Percentiles rank a stretch among this genome's conserved stretches.
These are phyloP conservation scores for Nigrospora sphaerica DNA, from an alignment of 2,329 filamentous ascomycete genomes.

Conservation along the genomic window DNA sequence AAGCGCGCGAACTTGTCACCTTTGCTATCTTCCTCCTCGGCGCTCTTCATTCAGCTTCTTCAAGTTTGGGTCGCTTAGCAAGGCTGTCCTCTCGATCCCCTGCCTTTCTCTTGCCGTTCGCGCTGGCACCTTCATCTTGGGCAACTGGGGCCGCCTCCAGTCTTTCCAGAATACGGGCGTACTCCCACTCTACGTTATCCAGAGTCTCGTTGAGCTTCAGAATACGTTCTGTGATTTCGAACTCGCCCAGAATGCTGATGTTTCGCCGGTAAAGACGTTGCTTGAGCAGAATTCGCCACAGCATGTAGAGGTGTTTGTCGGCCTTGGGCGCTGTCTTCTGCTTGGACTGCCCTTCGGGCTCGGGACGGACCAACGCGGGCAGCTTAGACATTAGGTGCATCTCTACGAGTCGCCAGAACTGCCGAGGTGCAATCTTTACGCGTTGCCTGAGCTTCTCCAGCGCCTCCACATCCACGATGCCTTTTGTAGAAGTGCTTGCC, in stretches of 20 bases:
- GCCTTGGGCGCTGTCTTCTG: constrained; percentile 34
- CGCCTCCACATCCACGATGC: constrained; percentile 49
- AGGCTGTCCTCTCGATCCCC: constrained; percentile 17
- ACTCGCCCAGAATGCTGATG: constrained; percentile 59
- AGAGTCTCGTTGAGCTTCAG: constrained; percentile 67
- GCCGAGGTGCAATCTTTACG: constrained; percentile 68
- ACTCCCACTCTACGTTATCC: constrained; percentile 63
- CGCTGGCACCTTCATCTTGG: background rate
- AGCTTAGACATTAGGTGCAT: constrained; percentile 64
- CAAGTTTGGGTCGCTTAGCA: constrained; percentile 38
- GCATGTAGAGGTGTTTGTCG: constrained; percentile 56
- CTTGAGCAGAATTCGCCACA: constrained; percentile 73
- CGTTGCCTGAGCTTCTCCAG: constrained; percentile 51
- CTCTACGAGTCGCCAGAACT: constrained; percentile 68
- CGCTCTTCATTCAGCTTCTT: constrained; percentile 14
- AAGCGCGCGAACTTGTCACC: too few relatives aligned
- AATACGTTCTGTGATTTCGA: constrained; percentile 61
- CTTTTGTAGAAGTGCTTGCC: constrained; percentile 20
- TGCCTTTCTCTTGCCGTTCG: constrained; percentile 40
- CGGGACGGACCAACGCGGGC: constrained; percentile 47
- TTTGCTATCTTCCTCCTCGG: too few relatives aligned
- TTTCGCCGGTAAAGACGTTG: constrained; percentile 71
- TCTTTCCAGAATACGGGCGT: constrained; percentile 52
- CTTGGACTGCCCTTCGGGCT: constrained; percentile 21
- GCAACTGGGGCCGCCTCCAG: constrained; percentile 11